Conservation (phyloP, 2,329 filamentous ascomycete genomes). For the Exophiala sideris region DNA sequence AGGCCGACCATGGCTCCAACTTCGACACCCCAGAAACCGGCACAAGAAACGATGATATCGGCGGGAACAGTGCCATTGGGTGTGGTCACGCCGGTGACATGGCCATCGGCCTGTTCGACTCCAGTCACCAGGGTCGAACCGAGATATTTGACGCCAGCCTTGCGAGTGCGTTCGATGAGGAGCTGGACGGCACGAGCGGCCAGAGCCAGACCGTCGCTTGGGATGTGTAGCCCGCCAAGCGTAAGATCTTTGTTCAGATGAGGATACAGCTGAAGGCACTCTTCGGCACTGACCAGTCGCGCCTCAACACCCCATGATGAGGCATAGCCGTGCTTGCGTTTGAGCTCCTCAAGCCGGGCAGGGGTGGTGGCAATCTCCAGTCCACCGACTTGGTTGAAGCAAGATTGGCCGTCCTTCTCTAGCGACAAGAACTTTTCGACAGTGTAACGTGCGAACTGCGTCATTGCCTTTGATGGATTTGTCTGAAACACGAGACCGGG, state of each 20-base stretch:
- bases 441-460: conserved; percentile 58
- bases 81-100: conserved; percentile 57
- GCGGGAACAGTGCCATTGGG: conserved; percentile 50
- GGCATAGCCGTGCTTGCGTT: conserved; percentile 61
- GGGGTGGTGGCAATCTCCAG: conserved; percentile 61
- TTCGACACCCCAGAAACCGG: conserved; percentile 65
- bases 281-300: conserved; percentile 48
- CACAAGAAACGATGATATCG: conserved; percentile 61
- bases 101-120: conserved; percentile 49
- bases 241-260: conserved; percentile 53
- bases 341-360: conserved; percentile 58
- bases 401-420: conserved; percentile 47
- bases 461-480: conserved; percentile 48
- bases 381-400: conserved; percentile 61
- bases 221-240: conserved; percentile 59
- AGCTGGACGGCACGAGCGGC: conserved; percentile 61
- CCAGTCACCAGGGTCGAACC: conserved; percentile 57
- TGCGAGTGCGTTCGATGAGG: conserved; percentile 56
- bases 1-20: conserved; percentile 60
- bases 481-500: conserved; percentile 64
- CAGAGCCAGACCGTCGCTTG: conserved; percentile 59
- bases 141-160: conserved; percentile 58
- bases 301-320: conserved; percentile 60
- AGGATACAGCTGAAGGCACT: conserved; percentile 55
- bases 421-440: conserved; percentile 58